Evolutionary conservation across 2,329 filamentous ascomycete species (phyloP).

Genomic region (Trichoderma sp.): DNA sequence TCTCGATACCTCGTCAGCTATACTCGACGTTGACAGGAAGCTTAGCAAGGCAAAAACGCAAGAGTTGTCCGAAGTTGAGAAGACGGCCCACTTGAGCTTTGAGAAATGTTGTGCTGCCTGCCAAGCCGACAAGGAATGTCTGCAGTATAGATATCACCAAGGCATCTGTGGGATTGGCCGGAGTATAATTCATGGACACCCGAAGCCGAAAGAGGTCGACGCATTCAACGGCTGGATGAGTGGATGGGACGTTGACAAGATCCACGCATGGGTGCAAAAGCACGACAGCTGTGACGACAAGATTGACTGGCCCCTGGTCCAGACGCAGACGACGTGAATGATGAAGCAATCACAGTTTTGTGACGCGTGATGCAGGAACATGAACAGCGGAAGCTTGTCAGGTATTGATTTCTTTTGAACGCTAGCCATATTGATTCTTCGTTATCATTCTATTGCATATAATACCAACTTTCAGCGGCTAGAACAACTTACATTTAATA

Average conservation of each 20-base stretch:
- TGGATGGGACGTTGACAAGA: conserved; percentile 43
- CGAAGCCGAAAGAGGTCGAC: conserved; percentile 31
- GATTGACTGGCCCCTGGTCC: conserved; percentile 8
- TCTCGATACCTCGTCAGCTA: conserved; percentile 31
- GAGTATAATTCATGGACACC: conserved; percentile 40
- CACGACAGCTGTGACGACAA: conserved; percentile 34
- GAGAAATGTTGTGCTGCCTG: conserved; percentile 47
- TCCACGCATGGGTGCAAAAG: conserved; percentile 39
- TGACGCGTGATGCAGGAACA: background rate
- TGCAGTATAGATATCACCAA: conserved; percentile 42
- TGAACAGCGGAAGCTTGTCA: background rate
- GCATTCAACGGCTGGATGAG: conserved; percentile 35
- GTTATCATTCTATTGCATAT: background rate
- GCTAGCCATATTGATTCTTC: background rate
- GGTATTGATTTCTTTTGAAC: background rate
- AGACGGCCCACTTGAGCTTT: conserved; percentile 40
- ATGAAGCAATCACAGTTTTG: background rate
- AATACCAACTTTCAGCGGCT: background rate
- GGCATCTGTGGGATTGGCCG: conserved; percentile 37
- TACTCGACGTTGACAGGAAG: conserved; percentile 33
- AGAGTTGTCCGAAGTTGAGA: conserved; percentile 37
- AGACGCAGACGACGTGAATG: background rate
- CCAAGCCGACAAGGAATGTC: conserved; percentile 35
- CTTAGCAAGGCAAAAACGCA: conserved; percentile 33
- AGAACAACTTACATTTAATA: background rate